These are phyloP conservation scores for Chlamydomonas sp. DNA, from an alignment of 139 green algal species.

Conservation along the genomic window DNA sequence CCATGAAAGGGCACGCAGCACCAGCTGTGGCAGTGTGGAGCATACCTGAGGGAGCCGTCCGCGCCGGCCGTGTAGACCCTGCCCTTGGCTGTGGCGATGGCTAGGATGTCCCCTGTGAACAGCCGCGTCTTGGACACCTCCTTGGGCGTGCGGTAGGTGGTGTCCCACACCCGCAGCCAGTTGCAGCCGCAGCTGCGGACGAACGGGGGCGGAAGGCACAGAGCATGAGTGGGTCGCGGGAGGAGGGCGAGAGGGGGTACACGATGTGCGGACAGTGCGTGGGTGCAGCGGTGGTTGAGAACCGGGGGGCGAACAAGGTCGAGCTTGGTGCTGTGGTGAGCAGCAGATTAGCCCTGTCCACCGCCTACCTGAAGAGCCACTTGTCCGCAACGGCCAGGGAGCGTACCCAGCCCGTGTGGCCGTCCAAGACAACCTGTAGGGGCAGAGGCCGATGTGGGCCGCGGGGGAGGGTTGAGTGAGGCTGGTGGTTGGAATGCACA, in stretches of 20 bases:
- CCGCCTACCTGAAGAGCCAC: constrained; percentile 69
- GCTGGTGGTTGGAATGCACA: not conserved
- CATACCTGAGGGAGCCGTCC: constrained; percentile 67
- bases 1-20: no score
- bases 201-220: not conserved
- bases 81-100: constrained; percentile 52
- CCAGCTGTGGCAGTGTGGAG: no score
- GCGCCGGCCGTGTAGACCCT: constrained; percentile 67
- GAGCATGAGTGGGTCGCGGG: not conserved
- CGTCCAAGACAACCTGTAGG: constrained; percentile 63
- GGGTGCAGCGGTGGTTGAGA: no score
- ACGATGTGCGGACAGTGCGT: not conserved
- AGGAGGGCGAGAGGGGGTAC: not conserved
- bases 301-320: no score
- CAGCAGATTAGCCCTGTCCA: not conserved
- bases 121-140: constrained; percentile 55
- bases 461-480: not conserved
- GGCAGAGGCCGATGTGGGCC: not conserved
- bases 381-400: constrained; percentile 59
- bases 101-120: constrained; percentile 80
- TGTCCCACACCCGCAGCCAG: constrained; percentile 75
- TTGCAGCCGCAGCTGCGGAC: constrained; percentile 74
- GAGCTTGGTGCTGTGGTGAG: no score
- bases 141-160: constrained; percentile 70
- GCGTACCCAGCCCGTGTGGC: constrained; percentile 80